phyloP scores from a whole-genome alignment of 495 filamentous ascomycete species.

The Terfezia claveryi region DNA sequence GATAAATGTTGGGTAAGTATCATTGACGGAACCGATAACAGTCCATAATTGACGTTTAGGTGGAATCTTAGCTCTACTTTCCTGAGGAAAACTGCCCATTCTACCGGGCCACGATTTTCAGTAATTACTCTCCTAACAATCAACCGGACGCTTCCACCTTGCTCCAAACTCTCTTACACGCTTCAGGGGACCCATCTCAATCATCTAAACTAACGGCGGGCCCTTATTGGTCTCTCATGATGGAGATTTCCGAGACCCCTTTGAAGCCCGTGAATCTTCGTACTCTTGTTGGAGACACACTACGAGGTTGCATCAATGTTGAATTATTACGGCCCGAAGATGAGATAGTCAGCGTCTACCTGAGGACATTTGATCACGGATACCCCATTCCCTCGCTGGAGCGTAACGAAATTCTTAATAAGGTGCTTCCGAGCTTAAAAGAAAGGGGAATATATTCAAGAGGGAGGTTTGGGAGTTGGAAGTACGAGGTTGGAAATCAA shows the following conservation, averaged over 20 bases:
- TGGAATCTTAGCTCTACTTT: conserved; percentile 60
- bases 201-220: conserved; percentile 50
- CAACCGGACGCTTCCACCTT: conserved; percentile 64
- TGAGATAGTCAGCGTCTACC: conserved; percentile 96
- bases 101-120: conserved; percentile 99
- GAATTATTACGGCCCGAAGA: conserved; percentile 76
- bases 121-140: conserved; percentile 99
- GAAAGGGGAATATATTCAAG: conserved; percentile 81
- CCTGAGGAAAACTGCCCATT: conserved; percentile 97
- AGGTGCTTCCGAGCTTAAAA: conserved; percentile 82
- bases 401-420: conserved; percentile 79
- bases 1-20: conserved; percentile 90
- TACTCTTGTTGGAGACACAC: conserved; percentile 61
- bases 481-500: conserved; percentile 53
- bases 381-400: conserved; percentile 92
- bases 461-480: conserved; percentile 94
- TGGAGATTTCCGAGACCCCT: conserved; percentile 89
- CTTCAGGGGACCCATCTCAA: conserved; percentile 56
- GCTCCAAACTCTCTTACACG: conserved; percentile 67
- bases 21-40: neutral
- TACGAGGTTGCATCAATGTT: conserved; percentile 92
- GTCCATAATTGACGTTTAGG: too few species aligned
- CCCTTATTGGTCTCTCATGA: conserved; percentile 99
- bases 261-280: conserved; percentile 67
- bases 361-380: conserved; percentile 95